Evolutionary conservation across 495 filamentous ascomycete genomes (phyloP).

Genomic region (Clohesyomyces aquaticus): DNA sequence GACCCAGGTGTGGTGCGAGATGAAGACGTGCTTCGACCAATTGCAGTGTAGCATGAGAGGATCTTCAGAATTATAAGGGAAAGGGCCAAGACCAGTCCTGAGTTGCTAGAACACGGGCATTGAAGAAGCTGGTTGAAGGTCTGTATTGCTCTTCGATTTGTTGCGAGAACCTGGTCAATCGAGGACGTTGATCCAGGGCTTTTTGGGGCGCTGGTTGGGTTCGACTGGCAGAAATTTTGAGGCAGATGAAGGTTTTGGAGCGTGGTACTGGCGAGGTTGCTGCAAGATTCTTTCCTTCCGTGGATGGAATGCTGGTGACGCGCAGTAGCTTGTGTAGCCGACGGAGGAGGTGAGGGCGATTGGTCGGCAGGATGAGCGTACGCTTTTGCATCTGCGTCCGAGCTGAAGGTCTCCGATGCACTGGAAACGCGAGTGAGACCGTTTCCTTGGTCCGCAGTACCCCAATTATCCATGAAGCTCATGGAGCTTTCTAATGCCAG

Average conservation of each 20-base stretch:
- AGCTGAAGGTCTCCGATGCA: conserved; percentile 17
- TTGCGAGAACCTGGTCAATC: conserved; percentile 23
- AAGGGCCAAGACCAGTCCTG: conserved; percentile 23
- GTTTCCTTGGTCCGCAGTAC: conserved; percentile 4
- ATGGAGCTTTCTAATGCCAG: conserved; percentile 24
- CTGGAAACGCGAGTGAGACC: conserved; percentile 19
- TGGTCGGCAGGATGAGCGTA: conserved; percentile 11
- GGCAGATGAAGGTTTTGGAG: conserved; percentile 27
- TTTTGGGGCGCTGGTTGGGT: conserved; percentile 20
- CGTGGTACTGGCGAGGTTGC: conserved; percentile 23
- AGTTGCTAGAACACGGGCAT: conserved; percentile 34
- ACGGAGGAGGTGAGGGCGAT: conserved; percentile 13
- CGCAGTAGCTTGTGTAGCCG: not conserved
- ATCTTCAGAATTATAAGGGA: conserved; percentile 34
- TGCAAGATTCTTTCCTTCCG: conserved; percentile 23
- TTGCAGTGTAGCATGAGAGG: conserved; percentile 27
- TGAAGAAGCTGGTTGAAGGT: conserved; percentile 28
- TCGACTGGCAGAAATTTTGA: conserved; percentile 25
- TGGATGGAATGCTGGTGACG: conserved; percentile 20
- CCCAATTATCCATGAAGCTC: conserved; percentile 28
- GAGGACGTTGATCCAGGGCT: not conserved
- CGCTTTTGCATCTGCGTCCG: not conserved
- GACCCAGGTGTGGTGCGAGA: not conserved
- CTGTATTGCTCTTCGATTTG: conserved; percentile 16
- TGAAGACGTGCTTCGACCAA: conserved; percentile 22